A percentile compares a stretch with the other conserved stretches of the same genome.
Conservation (phyloP, 768 basidiomycete species). For the Lentinula detonsa region DNA sequence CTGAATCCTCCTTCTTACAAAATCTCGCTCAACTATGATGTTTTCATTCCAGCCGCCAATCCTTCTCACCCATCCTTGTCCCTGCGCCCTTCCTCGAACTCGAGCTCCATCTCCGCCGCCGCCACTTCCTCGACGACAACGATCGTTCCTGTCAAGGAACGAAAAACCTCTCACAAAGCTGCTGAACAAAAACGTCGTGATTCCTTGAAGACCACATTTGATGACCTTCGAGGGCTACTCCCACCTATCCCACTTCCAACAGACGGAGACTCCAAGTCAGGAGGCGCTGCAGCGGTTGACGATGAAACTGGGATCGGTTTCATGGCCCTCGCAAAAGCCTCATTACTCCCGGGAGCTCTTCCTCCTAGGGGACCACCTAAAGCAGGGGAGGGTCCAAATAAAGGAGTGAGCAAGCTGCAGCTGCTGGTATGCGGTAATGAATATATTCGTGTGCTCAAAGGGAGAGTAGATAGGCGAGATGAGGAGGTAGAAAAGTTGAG, state of each 20-base stretch:
- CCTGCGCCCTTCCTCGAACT: background rate
- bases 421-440: constrained; percentile 88
- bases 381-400: constrained; percentile 87
- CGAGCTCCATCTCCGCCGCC: background rate
- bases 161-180: constrained; percentile 87
- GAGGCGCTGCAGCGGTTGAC: background rate
- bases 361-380: constrained; percentile 89
- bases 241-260: constrained; percentile 85
- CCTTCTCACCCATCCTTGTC: constrained; percentile 9
- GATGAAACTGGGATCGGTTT: constrained; percentile 3
- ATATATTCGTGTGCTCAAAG: constrained; percentile 73
- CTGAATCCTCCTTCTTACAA: background rate
- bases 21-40: background rate
- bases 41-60: constrained; percentile 8
- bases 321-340: constrained; percentile 18
- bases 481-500: constrained; percentile 67
- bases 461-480: constrained; percentile 73
- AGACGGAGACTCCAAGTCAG: constrained; percentile 41
- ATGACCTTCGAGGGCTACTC: constrained; percentile 74
- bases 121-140: constrained; percentile 3
- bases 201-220: constrained; percentile 91
- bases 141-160: constrained; percentile 34
- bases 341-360: constrained; percentile 78
- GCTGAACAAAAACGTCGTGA: constrained; percentile 98
- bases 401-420: constrained; percentile 91